Percentiles rank a stretch among this genome's conserved stretches.
Evolutionary conservation across 345 rosid genomes (phyloP).

Genomic region (Salix koriyanagi): DNA sequence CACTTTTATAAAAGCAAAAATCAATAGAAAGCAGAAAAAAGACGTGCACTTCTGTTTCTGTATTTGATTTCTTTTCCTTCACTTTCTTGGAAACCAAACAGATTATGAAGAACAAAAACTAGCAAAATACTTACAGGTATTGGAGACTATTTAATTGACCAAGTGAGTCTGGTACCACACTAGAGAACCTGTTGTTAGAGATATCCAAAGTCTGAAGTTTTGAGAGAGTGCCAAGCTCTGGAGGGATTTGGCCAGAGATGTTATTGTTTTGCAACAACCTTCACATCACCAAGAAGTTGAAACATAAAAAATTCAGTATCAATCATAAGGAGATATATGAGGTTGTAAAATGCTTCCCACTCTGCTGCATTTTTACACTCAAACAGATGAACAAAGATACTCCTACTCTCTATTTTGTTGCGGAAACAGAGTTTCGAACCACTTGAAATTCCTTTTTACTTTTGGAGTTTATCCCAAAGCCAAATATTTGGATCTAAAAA

Average conservation of each 20-base stretch:
- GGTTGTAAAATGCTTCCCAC: neutral
- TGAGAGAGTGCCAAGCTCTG: constrained; percentile 58
- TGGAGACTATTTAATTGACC: constrained; percentile 53
- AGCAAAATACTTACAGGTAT: constrained; percentile 58
- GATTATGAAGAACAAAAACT: neutral
- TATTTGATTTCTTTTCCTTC: neutral
- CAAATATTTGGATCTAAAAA: neutral
- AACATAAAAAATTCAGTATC: constrained; percentile 2
- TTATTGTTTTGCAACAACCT: constrained; percentile 92
- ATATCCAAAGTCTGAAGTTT: constrained; percentile 81
- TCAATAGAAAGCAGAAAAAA: constrained; percentile 1
- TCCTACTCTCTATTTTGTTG: neutral
- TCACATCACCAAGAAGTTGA: constrained; percentile 21
- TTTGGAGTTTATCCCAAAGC: neutral
- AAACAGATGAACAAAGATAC: neutral
- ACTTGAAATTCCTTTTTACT: neutral
- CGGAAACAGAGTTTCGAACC: neutral
- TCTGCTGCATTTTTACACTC: neutral
- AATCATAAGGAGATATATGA: neutral
- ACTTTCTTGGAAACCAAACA: constrained; percentile 23
- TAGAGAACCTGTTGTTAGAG: constrained; percentile 68
- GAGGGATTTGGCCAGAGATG: constrained; percentile 76
- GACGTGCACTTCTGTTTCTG: neutral
- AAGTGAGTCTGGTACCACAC: constrained; percentile 53
- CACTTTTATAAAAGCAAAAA: neutral